Evolutionary conservation across 176 grass and related monocot genomes (phyloP).

Genomic region (Musa itinerans): DNA sequence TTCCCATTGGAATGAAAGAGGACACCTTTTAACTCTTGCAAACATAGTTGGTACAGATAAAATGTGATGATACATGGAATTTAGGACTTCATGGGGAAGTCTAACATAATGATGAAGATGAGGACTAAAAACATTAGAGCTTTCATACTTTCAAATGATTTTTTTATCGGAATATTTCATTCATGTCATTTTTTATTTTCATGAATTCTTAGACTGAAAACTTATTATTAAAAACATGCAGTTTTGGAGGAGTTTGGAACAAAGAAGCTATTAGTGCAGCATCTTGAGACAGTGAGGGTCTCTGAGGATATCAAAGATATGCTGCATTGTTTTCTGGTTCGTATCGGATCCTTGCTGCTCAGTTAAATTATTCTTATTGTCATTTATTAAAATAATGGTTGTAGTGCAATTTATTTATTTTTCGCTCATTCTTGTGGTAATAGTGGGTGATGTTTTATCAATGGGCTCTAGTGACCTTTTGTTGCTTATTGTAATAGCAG

Average conservation of each 20-base stretch:
- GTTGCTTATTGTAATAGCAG: too few species aligned
- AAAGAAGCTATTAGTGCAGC: slow-evolving; percentile 77
- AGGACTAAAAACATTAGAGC: neutral
- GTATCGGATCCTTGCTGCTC: neutral
- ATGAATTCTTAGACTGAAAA: neutral
- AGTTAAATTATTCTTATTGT: neutral
- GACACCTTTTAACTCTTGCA: too few species aligned
- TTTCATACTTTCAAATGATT: neutral
- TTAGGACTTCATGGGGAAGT: neutral
- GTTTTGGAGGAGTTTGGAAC: slow-evolving; percentile 35
- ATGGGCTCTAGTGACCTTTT: too few species aligned
- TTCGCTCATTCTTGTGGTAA: slow-evolving; percentile 9
- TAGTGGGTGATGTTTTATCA: too few species aligned
- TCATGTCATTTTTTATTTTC: neutral
- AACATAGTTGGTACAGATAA: too few species aligned
- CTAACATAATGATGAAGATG: neutral
- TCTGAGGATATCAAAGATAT: slow-evolving; percentile 51
- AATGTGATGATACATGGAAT: too few species aligned
- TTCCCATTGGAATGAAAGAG: too few species aligned
- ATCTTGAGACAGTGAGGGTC: slow-evolving; percentile 52
- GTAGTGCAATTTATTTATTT: neutral
- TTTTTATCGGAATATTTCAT: neutral
- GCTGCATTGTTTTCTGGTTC: slow-evolving; percentile 71
- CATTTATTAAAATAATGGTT: neutral
- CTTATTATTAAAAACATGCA: slow-evolving; percentile 5